These are phyloP conservation scores for Mastigamoeba balamuthi DNA, from an alignment of 78 protist species.

Conservation along the genomic window DNA sequence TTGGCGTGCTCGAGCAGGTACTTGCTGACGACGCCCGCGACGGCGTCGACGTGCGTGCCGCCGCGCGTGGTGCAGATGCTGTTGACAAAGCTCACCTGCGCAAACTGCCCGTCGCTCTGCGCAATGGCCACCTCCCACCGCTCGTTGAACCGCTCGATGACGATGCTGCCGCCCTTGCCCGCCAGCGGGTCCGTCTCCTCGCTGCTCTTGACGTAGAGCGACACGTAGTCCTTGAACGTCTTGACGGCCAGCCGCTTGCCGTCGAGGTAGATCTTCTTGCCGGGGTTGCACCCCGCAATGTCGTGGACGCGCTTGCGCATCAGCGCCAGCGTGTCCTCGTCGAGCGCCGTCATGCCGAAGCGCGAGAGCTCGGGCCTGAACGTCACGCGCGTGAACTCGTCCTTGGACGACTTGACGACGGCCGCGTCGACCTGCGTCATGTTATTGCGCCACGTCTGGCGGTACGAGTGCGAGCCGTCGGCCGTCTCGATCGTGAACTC, in stretches of 20 bases:
- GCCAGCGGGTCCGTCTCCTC: neutral
- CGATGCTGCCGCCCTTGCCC: neutral
- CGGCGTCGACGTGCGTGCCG: slow-evolving; percentile 89
- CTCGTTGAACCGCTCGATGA: slow-evolving; percentile 7
- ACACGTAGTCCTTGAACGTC: slow-evolving; percentile 66
- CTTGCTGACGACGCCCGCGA: slow-evolving; percentile 53
- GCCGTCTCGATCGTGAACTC: slow-evolving; percentile 69
- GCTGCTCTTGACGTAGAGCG: slow-evolving; percentile 12
- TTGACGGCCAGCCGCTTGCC: slow-evolving; percentile 1
- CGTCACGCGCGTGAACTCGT: slow-evolving; percentile 56
- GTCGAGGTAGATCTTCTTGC: slow-evolving; percentile 25
- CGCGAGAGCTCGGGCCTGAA: slow-evolving; percentile 53
- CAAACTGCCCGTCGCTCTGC: slow-evolving; percentile 13
- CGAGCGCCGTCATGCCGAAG: slow-evolving; percentile 62
- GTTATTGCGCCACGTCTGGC: slow-evolving; percentile 42
- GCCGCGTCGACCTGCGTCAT: slow-evolving; percentile 32
- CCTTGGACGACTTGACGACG: slow-evolving; percentile 4
- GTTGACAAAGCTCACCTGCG: slow-evolving; percentile 88
- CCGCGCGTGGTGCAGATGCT: slow-evolving; percentile 91
- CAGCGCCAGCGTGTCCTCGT: slow-evolving; percentile 66
- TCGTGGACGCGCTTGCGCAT: slow-evolving; percentile 77
- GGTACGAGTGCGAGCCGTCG: slow-evolving; percentile 13
- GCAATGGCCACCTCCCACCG: slow-evolving; percentile 48
- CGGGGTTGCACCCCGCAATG: slow-evolving; percentile 73
- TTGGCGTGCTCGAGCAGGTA: neutral